phyloP scores from a whole-genome alignment of 371 early-diverging fungal species.

The Capniomyces stellatus region DNA sequence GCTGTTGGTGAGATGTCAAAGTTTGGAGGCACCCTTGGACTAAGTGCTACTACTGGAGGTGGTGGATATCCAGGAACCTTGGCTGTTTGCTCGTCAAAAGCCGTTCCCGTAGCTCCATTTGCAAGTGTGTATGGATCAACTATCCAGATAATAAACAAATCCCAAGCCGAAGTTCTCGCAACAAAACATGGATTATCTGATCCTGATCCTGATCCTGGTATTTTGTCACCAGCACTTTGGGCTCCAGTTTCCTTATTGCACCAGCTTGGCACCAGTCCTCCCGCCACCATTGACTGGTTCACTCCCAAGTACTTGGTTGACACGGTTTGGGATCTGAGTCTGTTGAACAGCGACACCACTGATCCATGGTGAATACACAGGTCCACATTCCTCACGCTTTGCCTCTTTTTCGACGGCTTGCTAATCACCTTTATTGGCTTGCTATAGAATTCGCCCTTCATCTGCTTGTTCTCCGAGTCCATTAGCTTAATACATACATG shows the following conservation, averaged over 20 bases:
- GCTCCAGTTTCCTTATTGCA: constrained; percentile 2
- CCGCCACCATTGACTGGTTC: constrained; percentile 24
- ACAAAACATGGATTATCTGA: constrained; percentile 41
- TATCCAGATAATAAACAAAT: constrained; percentile 76
- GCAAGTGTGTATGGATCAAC: constrained; percentile 36
- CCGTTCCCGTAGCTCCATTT: constrained; percentile 6
- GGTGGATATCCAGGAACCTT: constrained; percentile 37
- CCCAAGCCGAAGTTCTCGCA: constrained; percentile 62
- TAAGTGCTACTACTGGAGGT: constrained; percentile 58
- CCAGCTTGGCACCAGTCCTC: constrained; percentile 21
- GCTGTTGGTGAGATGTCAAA: constrained; percentile 13
- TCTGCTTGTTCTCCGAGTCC: constrained; percentile 34
- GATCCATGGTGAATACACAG: constrained; percentile 69
- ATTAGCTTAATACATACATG: constrained; percentile 49
- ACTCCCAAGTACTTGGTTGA: constrained; percentile 69
- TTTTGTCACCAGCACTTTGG: neutral
- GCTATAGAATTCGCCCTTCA: constrained; percentile 46
- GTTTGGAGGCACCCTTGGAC: constrained; percentile 25
- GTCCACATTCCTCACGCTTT: constrained; percentile 68
- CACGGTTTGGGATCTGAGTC: constrained; percentile 69
- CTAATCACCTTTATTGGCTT: constrained; percentile 70
- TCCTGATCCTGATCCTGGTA: neutral
- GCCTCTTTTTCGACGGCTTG: constrained; percentile 71
- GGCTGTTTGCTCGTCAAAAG: constrained; percentile 14
- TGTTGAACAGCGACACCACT: constrained; percentile 63